A percentile compares a stretch with the other conserved stretches of the same genome.
These are phyloP conservation scores for Arthrobotrys entomopaga DNA, from an alignment of 2,329 filamentous ascomycete species.

Conservation along the genomic window DNA sequence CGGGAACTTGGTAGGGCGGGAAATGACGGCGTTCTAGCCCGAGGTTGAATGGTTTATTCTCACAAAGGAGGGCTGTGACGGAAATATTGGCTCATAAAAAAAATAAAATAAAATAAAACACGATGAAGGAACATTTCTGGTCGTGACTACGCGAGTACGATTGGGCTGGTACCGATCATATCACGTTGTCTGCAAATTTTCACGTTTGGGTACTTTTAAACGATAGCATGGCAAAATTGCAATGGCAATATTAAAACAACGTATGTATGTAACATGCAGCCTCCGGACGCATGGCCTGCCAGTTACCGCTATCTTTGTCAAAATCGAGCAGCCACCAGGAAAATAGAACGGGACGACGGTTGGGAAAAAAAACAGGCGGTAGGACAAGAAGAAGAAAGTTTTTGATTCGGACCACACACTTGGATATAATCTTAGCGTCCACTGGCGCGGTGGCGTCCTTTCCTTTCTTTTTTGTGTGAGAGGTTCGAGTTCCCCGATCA, in stretches of 20 bases:
- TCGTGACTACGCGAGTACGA: background rate
- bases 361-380: background rate
- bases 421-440: slow-evolving; percentile 34
- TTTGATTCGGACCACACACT: slow-evolving; percentile 30
- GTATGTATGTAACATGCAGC: no score
- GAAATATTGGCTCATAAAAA: no score
- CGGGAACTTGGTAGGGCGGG: slow-evolving; percentile 11
- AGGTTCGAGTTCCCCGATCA: slow-evolving; percentile 1
- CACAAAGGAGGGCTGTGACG: background rate
- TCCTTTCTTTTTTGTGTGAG: background rate
- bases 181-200: slow-evolving; percentile 43
- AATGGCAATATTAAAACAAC: slow-evolving; percentile 26
- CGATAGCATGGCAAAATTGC: slow-evolving; percentile 50
- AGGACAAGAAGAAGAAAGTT: slow-evolving; percentile 29
- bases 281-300: no score
- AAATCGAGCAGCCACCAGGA: slow-evolving; percentile 24
- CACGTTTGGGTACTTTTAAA: slow-evolving; percentile 37
- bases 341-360: slow-evolving; percentile 35
- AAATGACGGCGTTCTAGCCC: background rate
- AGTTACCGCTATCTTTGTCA: slow-evolving; percentile 24
- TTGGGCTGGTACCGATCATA: slow-evolving; percentile 32
- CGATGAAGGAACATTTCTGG: no score
- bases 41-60: slow-evolving; percentile 1
- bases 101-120: no score
- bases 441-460: slow-evolving; percentile 26